Conservation (phyloP, 2,329 filamentous ascomycete species). For the Akanthomyces dipterigenus region DNA sequence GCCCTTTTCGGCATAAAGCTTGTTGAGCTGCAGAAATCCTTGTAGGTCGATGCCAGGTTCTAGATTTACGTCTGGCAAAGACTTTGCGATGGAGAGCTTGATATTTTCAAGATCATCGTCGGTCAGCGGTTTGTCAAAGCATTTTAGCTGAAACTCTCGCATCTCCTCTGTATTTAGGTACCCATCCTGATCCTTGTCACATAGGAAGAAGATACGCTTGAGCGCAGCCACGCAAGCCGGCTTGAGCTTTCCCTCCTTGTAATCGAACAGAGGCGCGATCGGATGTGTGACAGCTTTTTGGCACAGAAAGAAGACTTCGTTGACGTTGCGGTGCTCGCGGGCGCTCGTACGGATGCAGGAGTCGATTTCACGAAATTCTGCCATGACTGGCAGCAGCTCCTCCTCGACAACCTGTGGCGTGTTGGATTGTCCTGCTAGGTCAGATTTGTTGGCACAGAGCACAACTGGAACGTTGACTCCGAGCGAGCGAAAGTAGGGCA, state of each 20-base stretch:
- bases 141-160: constrained; percentile 81
- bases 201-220: constrained; percentile 88
- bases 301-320: constrained; percentile 94
- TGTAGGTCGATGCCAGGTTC: constrained; percentile 70
- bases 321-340: constrained; percentile 85
- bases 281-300: constrained; percentile 97
- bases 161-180: constrained; percentile 87
- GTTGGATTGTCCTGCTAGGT: constrained; percentile 66
- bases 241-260: constrained; percentile 85
- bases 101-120: constrained; percentile 82
- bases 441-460: constrained; percentile 95
- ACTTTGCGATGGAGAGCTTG: constrained; percentile 75
- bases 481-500: constrained; percentile 93
- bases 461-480: constrained; percentile 99
- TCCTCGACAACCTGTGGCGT: constrained; percentile 86
- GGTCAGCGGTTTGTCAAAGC: constrained; percentile 81
- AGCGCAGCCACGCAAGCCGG: constrained; percentile 81
- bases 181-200: constrained; percentile 93
- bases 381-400: constrained; percentile 97
- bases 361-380: constrained; percentile 97
- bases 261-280: constrained; percentile 92
- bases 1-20: constrained; percentile 93
- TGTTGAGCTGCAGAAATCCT: constrained; percentile 87
- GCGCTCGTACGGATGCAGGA: constrained; percentile 94
- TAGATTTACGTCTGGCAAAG: constrained; percentile 54